Percentiles rank a stretch among this genome's conserved stretches.
Conservation (phyloP, 2,329 filamentous ascomycete genomes). For the Fusarium incarnatum region DNA sequence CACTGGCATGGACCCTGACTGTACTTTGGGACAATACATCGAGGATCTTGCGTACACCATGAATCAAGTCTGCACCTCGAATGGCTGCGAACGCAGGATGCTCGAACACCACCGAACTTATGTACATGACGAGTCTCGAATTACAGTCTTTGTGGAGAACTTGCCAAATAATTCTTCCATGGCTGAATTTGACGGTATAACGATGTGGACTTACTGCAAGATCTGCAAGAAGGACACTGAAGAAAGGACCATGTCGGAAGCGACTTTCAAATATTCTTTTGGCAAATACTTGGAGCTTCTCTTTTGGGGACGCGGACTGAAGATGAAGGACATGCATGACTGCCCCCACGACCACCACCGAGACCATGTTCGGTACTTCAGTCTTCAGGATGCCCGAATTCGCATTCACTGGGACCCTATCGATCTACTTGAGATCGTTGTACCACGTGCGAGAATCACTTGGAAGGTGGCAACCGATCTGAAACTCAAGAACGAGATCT, state of each 20-base stretch:
- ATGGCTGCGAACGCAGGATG: slow-evolving; percentile 89
- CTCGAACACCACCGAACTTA: slow-evolving; percentile 95
- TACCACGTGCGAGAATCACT: slow-evolving; percentile 88
- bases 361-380: slow-evolving; percentile 93
- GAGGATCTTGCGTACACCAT: slow-evolving; percentile 86
- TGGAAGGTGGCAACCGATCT: slow-evolving; percentile 99
- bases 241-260: slow-evolving; percentile 89
- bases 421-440: slow-evolving; percentile 92
- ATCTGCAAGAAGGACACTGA: slow-evolving; percentile 91
- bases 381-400: slow-evolving; percentile 84
- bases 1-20: slow-evolving; percentile 81
- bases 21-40: slow-evolving; percentile 93
- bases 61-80: slow-evolving; percentile 80
- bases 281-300: slow-evolving; percentile 98
- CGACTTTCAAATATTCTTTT: slow-evolving; percentile 98
- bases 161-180: slow-evolving; percentile 57
- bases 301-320: slow-evolving; percentile 91
- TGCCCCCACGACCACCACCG: slow-evolving; percentile 94
- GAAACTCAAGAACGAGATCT: slow-evolving; percentile 92
- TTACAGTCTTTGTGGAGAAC: slow-evolving; percentile 87
- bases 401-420: slow-evolving; percentile 94
- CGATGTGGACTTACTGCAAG: slow-evolving; percentile 99
- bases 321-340: slow-evolving; percentile 73
- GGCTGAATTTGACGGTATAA: slow-evolving; percentile 72
- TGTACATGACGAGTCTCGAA: slow-evolving; percentile 93